Conservation (phyloP, 805 yeast species). For the Hanseniaspora lachancei region DNA sequence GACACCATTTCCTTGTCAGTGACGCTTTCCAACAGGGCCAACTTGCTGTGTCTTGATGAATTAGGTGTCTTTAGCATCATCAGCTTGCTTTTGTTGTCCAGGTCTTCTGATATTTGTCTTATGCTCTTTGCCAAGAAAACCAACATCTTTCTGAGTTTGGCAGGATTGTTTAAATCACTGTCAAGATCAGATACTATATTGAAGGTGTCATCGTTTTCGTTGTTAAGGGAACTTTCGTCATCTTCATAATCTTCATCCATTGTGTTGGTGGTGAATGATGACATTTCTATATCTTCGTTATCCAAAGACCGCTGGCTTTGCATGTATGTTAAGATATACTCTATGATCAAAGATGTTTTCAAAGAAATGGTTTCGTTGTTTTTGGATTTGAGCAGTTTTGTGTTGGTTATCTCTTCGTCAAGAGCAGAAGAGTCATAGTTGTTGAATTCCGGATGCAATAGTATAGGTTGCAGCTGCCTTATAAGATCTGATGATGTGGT, state of each 20-base stretch:
- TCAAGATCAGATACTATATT: background rate
- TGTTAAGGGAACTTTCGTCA: background rate
- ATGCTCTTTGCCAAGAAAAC: background rate
- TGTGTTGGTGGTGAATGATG: background rate
- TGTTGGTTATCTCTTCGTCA: conserved; percentile 9
- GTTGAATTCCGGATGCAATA: background rate
- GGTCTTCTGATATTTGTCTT: background rate
- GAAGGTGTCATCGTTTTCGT: background rate
- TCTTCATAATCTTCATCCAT: background rate
- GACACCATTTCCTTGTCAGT: background rate
- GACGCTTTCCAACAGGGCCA: background rate
- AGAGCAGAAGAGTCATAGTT: background rate
- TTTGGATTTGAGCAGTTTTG: background rate
- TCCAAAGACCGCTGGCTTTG: background rate
- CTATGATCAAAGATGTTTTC: background rate
- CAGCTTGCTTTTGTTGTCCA: background rate
- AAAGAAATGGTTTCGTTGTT: background rate
- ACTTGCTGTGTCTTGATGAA: conserved; percentile 1
- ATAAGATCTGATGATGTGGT: conserved; percentile 8
- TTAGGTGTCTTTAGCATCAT: background rate
- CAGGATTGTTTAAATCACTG: background rate
- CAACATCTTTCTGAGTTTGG: background rate
- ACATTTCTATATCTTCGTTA: background rate
- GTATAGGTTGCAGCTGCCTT: conserved; percentile 4
- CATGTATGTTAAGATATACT: conserved; percentile 7